These are phyloP conservation scores for Dactylellina leptospora DNA, from an alignment of 2,329 filamentous ascomycete genomes.

Conservation along the genomic window DNA sequence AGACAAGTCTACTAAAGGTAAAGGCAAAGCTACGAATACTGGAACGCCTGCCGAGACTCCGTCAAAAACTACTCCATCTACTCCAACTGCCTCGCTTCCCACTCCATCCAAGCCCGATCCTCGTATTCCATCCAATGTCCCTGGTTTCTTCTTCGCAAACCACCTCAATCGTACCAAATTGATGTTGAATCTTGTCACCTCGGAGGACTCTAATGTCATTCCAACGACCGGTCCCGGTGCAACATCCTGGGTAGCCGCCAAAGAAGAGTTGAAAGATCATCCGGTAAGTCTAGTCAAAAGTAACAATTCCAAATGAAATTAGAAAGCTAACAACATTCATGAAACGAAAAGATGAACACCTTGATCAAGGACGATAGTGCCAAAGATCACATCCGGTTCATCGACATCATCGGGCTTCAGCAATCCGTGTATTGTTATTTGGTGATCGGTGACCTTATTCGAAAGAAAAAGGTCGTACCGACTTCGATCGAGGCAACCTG, in stretches of 20 bases:
- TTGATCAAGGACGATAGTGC: conserved; percentile 7
- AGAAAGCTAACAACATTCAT: neutral
- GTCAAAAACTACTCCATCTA: neutral
- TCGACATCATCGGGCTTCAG: conserved; percentile 15
- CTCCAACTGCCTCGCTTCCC: neutral
- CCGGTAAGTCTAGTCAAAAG: conserved; percentile 6
- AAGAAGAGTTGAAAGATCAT: conserved; percentile 18
- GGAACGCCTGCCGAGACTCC: no score
- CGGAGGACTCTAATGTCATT: conserved; percentile 8
- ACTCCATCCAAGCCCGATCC: neutral
- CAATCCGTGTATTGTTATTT: conserved; percentile 46
- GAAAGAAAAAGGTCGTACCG: conserved; percentile 10
- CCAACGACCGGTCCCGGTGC: conserved; percentile 33
- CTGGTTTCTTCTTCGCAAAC: conserved; percentile 30
- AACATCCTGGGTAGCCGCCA: conserved; percentile 30
- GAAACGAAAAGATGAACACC: conserved; percentile 8
- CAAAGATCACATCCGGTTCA: conserved; percentile 37
- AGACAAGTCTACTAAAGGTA: neutral
- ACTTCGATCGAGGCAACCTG: conserved; percentile 14
- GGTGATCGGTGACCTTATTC: conserved; percentile 14
- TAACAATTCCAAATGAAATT: neutral
- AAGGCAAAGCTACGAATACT: no score
- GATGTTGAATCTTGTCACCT: conserved; percentile 15
- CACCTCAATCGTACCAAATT: conserved; percentile 11
- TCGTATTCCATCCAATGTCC: neutral